Conservation (phyloP, 768 basidiomycete genomes). For the Rhodotorula sphaerocarpa region DNA sequence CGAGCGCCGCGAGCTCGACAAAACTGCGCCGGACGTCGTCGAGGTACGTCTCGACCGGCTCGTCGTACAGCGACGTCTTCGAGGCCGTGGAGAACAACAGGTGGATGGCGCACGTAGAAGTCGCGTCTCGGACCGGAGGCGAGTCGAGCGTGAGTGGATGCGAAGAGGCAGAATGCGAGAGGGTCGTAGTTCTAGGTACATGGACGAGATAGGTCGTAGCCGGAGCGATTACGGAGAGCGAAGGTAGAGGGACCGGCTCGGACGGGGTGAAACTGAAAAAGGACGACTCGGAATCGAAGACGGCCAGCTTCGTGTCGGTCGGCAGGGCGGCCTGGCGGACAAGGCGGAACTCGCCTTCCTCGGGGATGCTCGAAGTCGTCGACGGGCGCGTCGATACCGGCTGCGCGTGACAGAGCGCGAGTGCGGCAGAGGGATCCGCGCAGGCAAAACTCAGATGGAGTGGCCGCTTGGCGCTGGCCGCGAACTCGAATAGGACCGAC, state of each 20-base stretch:
- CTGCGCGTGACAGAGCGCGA: constrained; percentile 1
- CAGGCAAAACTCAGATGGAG: constrained; percentile 20
- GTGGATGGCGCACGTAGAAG: constrained; percentile 25
- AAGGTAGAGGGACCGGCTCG: constrained; percentile 20
- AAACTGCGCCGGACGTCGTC: constrained; percentile 26
- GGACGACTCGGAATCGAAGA: constrained; percentile 20
- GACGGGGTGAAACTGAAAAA: constrained; percentile 29
- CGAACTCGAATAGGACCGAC: constrained; percentile 19
- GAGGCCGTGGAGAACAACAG: constrained; percentile 21
- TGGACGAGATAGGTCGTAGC: constrained; percentile 23
- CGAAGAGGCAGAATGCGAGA: background rate
- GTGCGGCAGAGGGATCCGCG: constrained; percentile 14
- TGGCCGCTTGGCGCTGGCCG: constrained; percentile 2
- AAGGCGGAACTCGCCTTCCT: constrained; percentile 21
- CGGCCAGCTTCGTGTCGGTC: background rate
- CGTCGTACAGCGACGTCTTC: constrained; percentile 15
- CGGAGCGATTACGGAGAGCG: constrained; percentile 10
- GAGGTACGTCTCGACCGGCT: constrained; percentile 15
- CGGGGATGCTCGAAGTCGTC: background rate
- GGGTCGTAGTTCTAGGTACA: constrained; percentile 17
- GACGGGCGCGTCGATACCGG: background rate
- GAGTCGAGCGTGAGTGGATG: background rate
- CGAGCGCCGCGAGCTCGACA: constrained; percentile 21
- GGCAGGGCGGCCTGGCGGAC: background rate
- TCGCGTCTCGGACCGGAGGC: background rate